These are phyloP conservation scores for Oxalis stricta DNA, from an alignment of 441 rosid species.

Conservation along the genomic window DNA sequence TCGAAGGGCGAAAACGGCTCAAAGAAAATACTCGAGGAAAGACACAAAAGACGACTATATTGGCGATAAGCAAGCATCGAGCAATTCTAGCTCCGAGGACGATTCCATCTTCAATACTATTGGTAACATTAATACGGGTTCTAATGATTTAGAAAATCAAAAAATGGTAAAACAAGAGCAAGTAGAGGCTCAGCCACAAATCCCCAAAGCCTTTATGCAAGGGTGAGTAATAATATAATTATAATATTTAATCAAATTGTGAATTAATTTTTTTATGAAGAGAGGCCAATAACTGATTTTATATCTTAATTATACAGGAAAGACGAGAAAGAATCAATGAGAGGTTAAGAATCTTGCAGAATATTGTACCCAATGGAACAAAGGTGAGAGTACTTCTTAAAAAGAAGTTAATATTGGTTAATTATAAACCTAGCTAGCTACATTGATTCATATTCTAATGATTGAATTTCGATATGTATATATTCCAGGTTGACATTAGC, in stretches of 20 bases:
- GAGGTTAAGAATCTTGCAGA: slow-evolving; percentile 56
- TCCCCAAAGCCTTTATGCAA: slow-evolving; percentile 83
- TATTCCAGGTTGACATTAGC: slow-evolving; percentile 61
- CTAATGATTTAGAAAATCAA: slow-evolving; percentile 18
- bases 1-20: slow-evolving; percentile 28
- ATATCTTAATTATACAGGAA: slow-evolving; percentile 30
- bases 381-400: slow-evolving; percentile 18
- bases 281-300: neutral
- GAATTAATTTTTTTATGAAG: too few species aligned
- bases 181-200: slow-evolving; percentile 70
- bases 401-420: too few species aligned
- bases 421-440: too few species aligned
- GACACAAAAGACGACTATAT: slow-evolving; percentile 12
- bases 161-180: slow-evolving; percentile 52
- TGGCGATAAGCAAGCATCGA: slow-evolving; percentile 22
- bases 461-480: neutral
- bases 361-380: slow-evolving; percentile 81
- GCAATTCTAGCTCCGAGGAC: slow-evolving; percentile 46
- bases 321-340: slow-evolving; percentile 80
- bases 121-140: slow-evolving; percentile 14
- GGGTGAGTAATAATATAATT: slow-evolving; percentile 26
- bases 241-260: neutral
- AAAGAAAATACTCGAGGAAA: too few species aligned
- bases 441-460: too few species aligned
- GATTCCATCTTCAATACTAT: slow-evolving; percentile 32